Evolutionary conservation across 352 stramenopile genomes (phyloP), one percentile per base, ranked within the genome.

Genomic region (Phytophthora cajani): DNA sequence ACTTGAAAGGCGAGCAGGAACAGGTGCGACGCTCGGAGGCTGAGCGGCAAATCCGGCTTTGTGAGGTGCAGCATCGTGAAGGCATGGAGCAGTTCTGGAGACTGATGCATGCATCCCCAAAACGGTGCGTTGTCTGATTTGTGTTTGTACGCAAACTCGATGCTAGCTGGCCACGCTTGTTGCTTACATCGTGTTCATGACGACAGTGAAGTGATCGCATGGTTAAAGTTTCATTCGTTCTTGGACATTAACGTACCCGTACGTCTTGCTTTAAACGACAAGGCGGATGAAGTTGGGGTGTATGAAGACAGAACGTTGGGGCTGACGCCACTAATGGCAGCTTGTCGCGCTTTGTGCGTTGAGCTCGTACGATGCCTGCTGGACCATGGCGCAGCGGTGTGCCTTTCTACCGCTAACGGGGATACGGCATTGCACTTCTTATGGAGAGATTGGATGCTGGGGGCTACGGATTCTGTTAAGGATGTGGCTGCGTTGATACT

Each of bases 341-440:
- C 88, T 3, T 92, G 85, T 33, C 73, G 74, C 0, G 71, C 77
- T 6, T 72, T 88, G 56, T 67, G 77, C 50, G 75, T 87, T 11
- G 79, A 90, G 2, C 64, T 95, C 47, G 81, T 85, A 17, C 32
- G 10, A 0, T 76, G 67, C 21, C 61, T 95, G 1, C 56, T 95
- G 8, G 74, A 85, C 1, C 75, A 87, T 53, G 83, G 73, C 2
- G 82, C 85, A 3, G 78, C 71, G 6, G 75, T 84, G 47, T 75
- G 87, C 52, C 62, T 92, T 3, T 54, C 64, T 47, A 93, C 82
- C 21, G 85, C 80, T 0, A 92, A 92, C 51, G 84, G 86, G 14
- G 84, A 95, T 67, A 82, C 78, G 2, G 85, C 86, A 1, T 65
- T 90, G 23, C 86, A 94, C 65, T 93, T 84, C 25, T 36, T 92